These are phyloP conservation scores for Kwoniella sp. DNA, from an alignment of 768 basidiomycete species.

Conservation along the genomic window DNA sequence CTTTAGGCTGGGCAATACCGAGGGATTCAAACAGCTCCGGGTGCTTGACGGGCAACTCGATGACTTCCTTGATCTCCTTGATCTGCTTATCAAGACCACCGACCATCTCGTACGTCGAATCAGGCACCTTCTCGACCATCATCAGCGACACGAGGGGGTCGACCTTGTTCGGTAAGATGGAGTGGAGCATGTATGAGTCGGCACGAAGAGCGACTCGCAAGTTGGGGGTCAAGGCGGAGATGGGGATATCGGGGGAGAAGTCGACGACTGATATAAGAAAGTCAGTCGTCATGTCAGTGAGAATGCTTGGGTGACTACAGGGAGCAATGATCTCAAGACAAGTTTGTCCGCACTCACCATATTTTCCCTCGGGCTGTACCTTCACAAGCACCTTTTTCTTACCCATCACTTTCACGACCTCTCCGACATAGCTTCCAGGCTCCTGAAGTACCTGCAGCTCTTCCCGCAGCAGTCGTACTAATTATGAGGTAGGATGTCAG, in stretches of 20 bases:
- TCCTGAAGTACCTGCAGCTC: constrained; percentile 91
- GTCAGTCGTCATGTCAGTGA: constrained; percentile 3
- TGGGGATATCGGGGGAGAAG: constrained; percentile 81
- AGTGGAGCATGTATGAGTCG: constrained; percentile 94
- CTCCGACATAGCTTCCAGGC: constrained; percentile 95
- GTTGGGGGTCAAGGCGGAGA: constrained; percentile 75
- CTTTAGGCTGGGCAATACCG: constrained; percentile 96
- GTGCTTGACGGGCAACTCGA: constrained; percentile 95
- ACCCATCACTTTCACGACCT: constrained; percentile 97
- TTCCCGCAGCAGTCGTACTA: constrained; percentile 86
- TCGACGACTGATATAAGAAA: constrained; percentile 72
- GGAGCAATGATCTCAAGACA: background rate
- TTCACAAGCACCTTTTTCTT: constrained; percentile 99
- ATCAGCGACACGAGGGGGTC: constrained; percentile 97
- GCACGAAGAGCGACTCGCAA: constrained; percentile 93
- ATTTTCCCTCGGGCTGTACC: constrained; percentile 98
- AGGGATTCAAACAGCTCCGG: constrained; percentile 94
- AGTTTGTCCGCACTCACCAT: constrained; percentile 78
- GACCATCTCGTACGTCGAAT: constrained; percentile 99
- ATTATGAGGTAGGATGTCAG: background rate
- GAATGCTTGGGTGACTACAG: background rate
- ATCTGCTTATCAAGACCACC: constrained; percentile 97
- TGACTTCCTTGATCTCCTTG: constrained; percentile 99
- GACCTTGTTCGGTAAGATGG: constrained; percentile 94
- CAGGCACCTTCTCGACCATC: constrained; percentile 99